Conservation (phyloP, 257 asterid genomes). For the Gentiana macrophylla region DNA sequence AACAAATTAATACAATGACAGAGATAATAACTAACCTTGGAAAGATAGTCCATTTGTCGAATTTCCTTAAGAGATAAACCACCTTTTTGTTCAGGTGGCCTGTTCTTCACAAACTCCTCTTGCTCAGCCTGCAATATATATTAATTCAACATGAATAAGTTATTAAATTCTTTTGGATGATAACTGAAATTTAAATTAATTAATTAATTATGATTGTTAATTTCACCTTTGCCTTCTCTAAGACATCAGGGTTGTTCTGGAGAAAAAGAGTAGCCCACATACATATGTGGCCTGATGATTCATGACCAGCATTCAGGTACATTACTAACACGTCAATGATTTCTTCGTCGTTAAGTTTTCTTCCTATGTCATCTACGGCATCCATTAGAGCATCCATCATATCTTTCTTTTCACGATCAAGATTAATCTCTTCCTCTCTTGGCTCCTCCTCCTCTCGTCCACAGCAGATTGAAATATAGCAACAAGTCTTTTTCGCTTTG, state of each 20-base stretch:
- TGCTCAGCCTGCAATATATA: constrained; percentile 9
- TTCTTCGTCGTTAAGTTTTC: constrained; percentile 52
- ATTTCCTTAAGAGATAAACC: constrained; percentile 4
- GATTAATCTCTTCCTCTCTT: constrained; percentile 1
- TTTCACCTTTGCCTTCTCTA: constrained; percentile 52
- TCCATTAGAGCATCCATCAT: constrained; percentile 70
- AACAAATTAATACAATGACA: too few species aligned
- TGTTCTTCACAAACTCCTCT: constrained; percentile 8
- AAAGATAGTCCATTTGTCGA: constrained; percentile 9
- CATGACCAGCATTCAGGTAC: constrained; percentile 88
- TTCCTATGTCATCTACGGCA: constrained; percentile 52
- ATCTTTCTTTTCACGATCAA: constrained; percentile 27
- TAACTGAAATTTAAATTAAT: too few species aligned
- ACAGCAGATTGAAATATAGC: constrained; percentile 43
- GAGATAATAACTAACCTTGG: constrained; percentile 3
- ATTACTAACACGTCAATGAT: constrained; percentile 62
- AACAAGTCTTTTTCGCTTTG: constrained; percentile 59
- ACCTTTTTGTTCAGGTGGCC: neutral
- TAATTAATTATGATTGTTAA: neutral
- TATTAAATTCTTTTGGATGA: too few species aligned
- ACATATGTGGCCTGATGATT: constrained; percentile 68
- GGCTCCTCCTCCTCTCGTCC: constrained; percentile 34
- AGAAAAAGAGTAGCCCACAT: constrained; percentile 70
- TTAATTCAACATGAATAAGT: neutral
- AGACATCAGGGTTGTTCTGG: constrained; percentile 49